Evolutionary conservation across 2,329 filamentous ascomycete species (phyloP).

Genomic region (Pezicula rhizophila): DNA sequence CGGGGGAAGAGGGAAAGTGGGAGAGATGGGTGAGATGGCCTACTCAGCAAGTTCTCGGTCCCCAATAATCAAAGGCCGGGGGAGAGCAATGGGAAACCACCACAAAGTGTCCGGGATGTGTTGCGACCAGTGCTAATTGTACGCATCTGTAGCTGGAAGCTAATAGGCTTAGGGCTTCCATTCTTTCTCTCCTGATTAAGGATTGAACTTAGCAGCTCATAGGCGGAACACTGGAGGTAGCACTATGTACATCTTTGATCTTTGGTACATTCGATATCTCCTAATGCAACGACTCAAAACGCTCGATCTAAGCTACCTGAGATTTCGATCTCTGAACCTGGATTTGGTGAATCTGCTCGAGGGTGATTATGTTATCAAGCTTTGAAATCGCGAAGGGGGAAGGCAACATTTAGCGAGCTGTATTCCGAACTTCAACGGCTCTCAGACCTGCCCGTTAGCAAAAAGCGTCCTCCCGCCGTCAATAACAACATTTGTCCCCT

Average conservation of each 20-base stretch:
- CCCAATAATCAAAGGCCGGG: background rate
- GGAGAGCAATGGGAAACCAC: background rate
- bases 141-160: background rate
- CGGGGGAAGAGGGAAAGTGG: constrained; percentile 11
- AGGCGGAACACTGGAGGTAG: too few species aligned
- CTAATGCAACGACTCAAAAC: background rate
- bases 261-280: too few species aligned
- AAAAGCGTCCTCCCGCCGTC: constrained; percentile 34
- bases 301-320: too few species aligned
- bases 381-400: too few species aligned
- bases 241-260: too few species aligned
- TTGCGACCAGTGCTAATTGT: background rate
- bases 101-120: background rate
- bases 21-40: constrained; percentile 22
- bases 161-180: too few species aligned
- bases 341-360: too few species aligned
- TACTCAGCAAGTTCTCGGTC: constrained; percentile 10
- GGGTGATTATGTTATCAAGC: too few species aligned
- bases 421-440: background rate
- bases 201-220: too few species aligned
- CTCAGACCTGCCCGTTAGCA: constrained; percentile 32
- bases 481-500: constrained; percentile 33
- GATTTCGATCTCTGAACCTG: too few species aligned
- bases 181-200: too few species aligned
- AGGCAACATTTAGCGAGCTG: too few species aligned